phyloP scores from a whole-genome alignment of 2,329 filamentous ascomycete species.

The Geosmithia flava region DNA sequence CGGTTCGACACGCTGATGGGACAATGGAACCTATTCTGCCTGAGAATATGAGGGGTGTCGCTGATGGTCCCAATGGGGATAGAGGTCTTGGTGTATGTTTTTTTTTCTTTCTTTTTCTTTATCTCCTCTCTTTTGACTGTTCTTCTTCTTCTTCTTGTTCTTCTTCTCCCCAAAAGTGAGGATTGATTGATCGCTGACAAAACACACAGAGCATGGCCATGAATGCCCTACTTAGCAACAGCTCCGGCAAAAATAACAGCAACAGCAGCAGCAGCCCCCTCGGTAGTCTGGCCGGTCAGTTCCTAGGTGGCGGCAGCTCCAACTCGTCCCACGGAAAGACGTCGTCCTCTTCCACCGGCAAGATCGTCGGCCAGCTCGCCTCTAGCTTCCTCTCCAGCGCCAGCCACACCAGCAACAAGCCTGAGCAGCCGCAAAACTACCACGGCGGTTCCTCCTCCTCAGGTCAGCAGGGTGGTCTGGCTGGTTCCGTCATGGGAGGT shows the following conservation, averaged over 20 bases:
- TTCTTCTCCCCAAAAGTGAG: background rate
- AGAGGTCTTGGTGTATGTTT: constrained; percentile 52
- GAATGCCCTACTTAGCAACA: constrained; percentile 42
- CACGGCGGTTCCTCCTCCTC: constrained; percentile 29
- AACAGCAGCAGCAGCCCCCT: constrained; percentile 26
- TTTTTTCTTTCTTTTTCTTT: constrained; percentile 4
- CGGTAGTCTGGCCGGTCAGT: constrained; percentile 32
- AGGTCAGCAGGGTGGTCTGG: constrained; percentile 31
- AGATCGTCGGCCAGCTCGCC: constrained; percentile 44
- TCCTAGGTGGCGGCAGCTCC: constrained; percentile 22
- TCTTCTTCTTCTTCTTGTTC: constrained; percentile 4
- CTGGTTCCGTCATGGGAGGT: constrained; percentile 41
- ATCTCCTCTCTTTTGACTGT: constrained; percentile 1
- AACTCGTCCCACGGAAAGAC: constrained; percentile 16
- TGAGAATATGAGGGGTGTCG: constrained; percentile 34
- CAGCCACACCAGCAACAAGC: constrained; percentile 23
- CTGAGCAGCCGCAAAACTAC: constrained; percentile 31
- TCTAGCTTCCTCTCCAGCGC: constrained; percentile 39
- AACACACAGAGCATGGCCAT: constrained; percentile 41
- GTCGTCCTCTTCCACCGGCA: constrained; percentile 30
- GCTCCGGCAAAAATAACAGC: constrained; percentile 12
- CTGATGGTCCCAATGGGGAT: constrained; percentile 42
- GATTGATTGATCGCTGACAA: background rate
- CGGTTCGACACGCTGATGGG: constrained; percentile 46
- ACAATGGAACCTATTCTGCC: constrained; percentile 46